phyloP scores from a whole-genome alignment of 257 asterid genomes.

The Haberlea rhodopensis region DNA sequence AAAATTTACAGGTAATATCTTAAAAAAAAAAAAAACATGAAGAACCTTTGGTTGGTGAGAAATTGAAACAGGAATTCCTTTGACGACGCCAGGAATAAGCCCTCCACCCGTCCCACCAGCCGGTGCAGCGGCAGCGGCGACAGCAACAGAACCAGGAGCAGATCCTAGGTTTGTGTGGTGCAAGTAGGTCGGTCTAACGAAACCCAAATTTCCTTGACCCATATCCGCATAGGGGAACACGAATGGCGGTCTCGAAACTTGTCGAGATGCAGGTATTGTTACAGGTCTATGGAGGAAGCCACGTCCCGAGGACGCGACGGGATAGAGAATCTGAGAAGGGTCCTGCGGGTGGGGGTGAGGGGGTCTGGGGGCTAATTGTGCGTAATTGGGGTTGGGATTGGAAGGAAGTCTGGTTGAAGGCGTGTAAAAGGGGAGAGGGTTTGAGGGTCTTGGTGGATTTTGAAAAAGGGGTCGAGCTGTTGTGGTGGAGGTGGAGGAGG shows the following conservation, averaged over 20 bases:
- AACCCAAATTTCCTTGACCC: constrained; percentile 38
- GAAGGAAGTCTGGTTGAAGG: constrained; percentile 40
- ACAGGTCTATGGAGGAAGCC: constrained; percentile 53
- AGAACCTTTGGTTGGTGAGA: constrained; percentile 56
- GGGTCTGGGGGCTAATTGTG: constrained; percentile 50
- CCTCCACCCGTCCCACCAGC: constrained; percentile 22
- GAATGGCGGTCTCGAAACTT: constrained; percentile 42
- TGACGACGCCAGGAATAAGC: constrained; percentile 45
- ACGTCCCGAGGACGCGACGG: constrained; percentile 63
- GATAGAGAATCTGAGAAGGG: constrained; percentile 54
- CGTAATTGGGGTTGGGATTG: constrained; percentile 57
- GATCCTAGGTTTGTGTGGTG: constrained; percentile 41
- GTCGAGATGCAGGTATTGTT: constrained; percentile 36
- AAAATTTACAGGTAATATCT: background rate
- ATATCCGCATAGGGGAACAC: constrained; percentile 54
- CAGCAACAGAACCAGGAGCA: constrained; percentile 32
- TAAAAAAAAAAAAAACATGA: background rate
- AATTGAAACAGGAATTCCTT: constrained; percentile 50
- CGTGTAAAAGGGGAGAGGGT: constrained; percentile 40
- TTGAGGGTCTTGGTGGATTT: constrained; percentile 38
- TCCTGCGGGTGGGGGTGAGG: constrained; percentile 37
- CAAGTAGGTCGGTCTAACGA: constrained; percentile 43
- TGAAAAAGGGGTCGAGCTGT: constrained; percentile 35
- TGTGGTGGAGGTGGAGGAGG: no score
- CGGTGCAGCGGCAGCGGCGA: constrained; percentile 26